A percentile compares a stretch with the other conserved stretches of the same genome.
Conservation (phyloP, 169 alveolate genomes). For the Plasmodium reichenowi region DNA sequence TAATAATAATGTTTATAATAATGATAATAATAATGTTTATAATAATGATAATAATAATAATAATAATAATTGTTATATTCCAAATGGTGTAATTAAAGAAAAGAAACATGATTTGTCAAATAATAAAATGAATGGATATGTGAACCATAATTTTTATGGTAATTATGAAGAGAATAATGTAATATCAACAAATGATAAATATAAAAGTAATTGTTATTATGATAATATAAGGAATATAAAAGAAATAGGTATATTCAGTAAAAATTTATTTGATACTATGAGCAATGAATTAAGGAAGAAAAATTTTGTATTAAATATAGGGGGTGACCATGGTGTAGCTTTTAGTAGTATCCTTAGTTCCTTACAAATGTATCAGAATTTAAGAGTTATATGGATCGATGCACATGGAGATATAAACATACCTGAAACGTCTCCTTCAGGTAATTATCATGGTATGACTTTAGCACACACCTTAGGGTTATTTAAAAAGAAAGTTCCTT, state of each 20-base stretch:
- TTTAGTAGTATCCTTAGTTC: conserved; percentile 78
- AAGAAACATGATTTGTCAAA: background rate
- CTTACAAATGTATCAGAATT: conserved; percentile 60
- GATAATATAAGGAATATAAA: conserved; percentile 38
- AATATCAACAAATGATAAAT: background rate
- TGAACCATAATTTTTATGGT: background rate
- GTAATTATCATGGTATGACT: conserved; percentile 85
- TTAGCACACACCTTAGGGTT: conserved; percentile 80
- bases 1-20: background rate
- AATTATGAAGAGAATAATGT: background rate
- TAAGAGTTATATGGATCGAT: conserved; percentile 84
- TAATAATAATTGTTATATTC: background rate
- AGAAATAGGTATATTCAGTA: conserved; percentile 36
- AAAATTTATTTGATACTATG: conserved; percentile 27
- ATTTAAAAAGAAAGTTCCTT: conserved; percentile 67
- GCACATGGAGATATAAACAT: conserved; percentile 85
- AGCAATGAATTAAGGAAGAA: conserved; percentile 49
- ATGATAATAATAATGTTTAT: background rate
- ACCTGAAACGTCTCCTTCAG: conserved; percentile 82
- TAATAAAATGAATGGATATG: background rate
- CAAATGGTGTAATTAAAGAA: background rate
- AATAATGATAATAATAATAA: background rate
- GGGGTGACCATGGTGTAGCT: conserved; percentile 86
- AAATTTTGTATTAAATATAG: conserved; percentile 77
- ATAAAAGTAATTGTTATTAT: conserved; percentile 7